A percentile compares a stretch with the other conserved stretches of the same genome.
Evolutionary conservation across 2,329 filamentous ascomycete genomes (phyloP).

Genomic region (Stachybotrys echinatus): DNA sequence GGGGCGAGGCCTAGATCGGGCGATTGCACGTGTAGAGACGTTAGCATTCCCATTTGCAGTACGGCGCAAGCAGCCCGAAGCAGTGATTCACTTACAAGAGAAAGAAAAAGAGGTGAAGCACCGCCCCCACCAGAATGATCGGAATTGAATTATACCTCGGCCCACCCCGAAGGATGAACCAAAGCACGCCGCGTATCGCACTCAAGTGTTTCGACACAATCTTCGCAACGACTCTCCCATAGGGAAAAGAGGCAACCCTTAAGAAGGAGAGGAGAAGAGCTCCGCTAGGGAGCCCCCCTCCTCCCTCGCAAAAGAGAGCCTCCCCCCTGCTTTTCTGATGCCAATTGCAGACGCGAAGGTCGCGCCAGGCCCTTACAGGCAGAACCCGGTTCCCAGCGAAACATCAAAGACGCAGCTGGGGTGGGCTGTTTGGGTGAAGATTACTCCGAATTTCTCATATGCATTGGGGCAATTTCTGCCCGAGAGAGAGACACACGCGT

Average conservation of each 20-base stretch:
- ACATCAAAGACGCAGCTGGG: neutral
- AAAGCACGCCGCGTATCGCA: neutral
- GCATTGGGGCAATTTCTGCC: neutral
- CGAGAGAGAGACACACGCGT: neutral
- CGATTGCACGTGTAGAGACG: neutral
- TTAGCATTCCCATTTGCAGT: neutral
- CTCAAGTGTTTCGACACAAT: neutral
- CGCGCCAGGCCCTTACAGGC: neutral
- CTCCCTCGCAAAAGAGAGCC: neutral
- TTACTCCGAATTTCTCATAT: slow-evolving; percentile 1
- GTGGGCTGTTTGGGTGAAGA: neutral
- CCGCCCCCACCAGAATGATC: neutral
- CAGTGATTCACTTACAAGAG: neutral
- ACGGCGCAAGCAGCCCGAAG: no score
- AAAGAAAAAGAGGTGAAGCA: neutral
- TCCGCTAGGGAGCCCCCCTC: neutral
- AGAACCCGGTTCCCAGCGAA: neutral
- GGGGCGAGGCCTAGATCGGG: neutral
- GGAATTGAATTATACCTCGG: neutral
- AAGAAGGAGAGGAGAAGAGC: no score
- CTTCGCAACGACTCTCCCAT: neutral
- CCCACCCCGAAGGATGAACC: neutral
- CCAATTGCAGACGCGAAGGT: neutral
- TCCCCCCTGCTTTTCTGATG: neutral
- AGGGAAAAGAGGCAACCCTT: neutral